These are phyloP conservation scores for Alternaria conjuncta DNA, from an alignment of 2,329 filamentous ascomycete species.

Conservation along the genomic window DNA sequence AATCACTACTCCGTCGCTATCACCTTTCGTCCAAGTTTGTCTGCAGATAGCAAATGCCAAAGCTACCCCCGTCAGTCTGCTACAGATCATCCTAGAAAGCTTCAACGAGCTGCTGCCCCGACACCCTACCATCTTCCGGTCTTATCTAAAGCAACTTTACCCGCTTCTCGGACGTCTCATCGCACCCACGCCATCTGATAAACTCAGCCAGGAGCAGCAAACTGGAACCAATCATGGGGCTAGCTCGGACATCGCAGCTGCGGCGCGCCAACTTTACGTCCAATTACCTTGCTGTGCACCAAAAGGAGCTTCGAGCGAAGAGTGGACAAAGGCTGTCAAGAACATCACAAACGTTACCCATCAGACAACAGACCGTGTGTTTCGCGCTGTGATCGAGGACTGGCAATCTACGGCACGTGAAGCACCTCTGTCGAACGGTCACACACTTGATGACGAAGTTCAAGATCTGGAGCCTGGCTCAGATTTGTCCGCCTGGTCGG, in stretches of 20 bases:
- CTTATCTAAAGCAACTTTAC: conserved; percentile 73
- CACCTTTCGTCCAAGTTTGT: conserved; percentile 75
- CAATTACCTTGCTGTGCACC: conserved; percentile 80
- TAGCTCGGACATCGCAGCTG: conserved; percentile 60
- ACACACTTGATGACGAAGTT: conserved; percentile 40
- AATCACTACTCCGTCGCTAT: conserved; percentile 82
- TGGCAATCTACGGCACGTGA: conserved; percentile 71
- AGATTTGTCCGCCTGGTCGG: conserved; percentile 72
- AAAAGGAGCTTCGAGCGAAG: conserved; percentile 76
- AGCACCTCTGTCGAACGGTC: conserved; percentile 33
- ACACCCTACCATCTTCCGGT: conserved; percentile 83
- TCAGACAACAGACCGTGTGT: conserved; percentile 74
- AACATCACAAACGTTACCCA: conserved; percentile 70
- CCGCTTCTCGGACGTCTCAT: conserved; percentile 66
- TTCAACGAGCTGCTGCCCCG: conserved; percentile 76
- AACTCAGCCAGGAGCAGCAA: conserved; percentile 26
- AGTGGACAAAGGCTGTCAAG: conserved; percentile 75
- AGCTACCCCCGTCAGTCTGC: conserved; percentile 49
- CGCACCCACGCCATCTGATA: conserved; percentile 65
- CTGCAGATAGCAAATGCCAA: conserved; percentile 62
- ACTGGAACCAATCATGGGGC: conserved; percentile 49
- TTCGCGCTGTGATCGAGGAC: conserved; percentile 79
- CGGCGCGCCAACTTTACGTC: conserved; percentile 70
- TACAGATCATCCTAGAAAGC: conserved; percentile 73
- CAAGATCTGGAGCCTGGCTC: conserved; percentile 50